Percentiles rank a stretch among this genome's conserved stretches.
Conservation (phyloP, 805 yeast genomes). For the Debaryomyces tyrocola region DNA sequence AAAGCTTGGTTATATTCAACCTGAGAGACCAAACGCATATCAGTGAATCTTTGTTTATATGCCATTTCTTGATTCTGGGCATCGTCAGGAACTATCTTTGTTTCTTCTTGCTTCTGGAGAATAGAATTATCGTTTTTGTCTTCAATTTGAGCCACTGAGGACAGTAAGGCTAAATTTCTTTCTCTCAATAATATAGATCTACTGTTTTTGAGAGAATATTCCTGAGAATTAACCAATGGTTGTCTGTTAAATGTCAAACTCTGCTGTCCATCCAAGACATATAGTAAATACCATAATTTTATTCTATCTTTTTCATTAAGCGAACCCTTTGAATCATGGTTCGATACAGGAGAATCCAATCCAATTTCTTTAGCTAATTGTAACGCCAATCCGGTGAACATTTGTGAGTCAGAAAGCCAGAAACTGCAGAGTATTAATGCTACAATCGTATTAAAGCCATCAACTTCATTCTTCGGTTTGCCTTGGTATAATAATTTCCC, state of each 20-base stretch:
- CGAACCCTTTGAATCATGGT: conserved; percentile 2
- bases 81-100: neutral
- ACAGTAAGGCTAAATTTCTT: neutral
- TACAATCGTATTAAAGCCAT: conserved; percentile 59
- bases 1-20: conserved; percentile 68
- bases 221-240: conserved; percentile 51
- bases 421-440: conserved; percentile 66
- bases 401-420: conserved; percentile 65
- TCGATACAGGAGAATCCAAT: conserved; percentile 31
- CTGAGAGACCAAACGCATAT: conserved; percentile 63
- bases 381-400: conserved; percentile 67
- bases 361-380: conserved; percentile 60
- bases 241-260: conserved; percentile 59
- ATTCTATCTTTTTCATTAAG: conserved; percentile 43
- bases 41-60: conserved; percentile 28
- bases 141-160: neutral
- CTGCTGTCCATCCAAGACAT: conserved; percentile 68
- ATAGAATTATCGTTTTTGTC: neutral
- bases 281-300: conserved; percentile 66
- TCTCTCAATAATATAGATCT: conserved; percentile 32
- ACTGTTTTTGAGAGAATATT: conserved; percentile 44
- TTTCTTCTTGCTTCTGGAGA: neutral
- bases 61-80: conserved; percentile 1
- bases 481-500: conserved; percentile 32
- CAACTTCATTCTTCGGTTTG: conserved; percentile 43